Evolutionary conservation across 768 basidiomycete genomes (phyloP), one percentile per base, ranked within the genome.

Genomic region (Chalciporus chontae): DNA sequence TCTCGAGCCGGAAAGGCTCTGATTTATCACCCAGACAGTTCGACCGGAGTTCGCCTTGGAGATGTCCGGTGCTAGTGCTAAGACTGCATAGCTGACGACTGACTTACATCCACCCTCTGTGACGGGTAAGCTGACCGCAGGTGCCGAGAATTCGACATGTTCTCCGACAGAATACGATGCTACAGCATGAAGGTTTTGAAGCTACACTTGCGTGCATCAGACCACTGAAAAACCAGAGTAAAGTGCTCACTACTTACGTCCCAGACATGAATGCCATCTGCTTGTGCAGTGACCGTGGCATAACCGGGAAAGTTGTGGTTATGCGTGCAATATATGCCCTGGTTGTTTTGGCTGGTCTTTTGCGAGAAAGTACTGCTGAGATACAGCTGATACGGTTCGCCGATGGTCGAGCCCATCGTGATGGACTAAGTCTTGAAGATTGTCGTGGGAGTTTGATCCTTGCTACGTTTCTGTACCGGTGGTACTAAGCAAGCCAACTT

Each of bases 261-360:
- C 50, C 87, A 66, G 40, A 91, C 63, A 67, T 90, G 87, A 34
- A 90, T 71, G 26, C 89, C 89, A 48, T 91, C 87, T 54, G 76
- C 78, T 52, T 89, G 86, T 11, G 76, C 83, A 13, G 85, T 77
- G 47, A 87, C 74, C 1, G 85, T 85, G 37, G 78, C 83, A 72
- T 77, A 77, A 23, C 81, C 78, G 34, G 85, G 81, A 38, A 66
- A 64, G 31, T 48, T 46, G 18, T 44, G 31, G 39, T 56, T 57
- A 45, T 60, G 32, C 11, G 55, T 45, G n/a, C 53, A 43, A 42
- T 50, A 68, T 38, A 64, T 8, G 0, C 61, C 53, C n/a, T 60
- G 48, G 50, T 31, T 3, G 21, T 18, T 7, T 8, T 5, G 0
- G 34, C 18, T n/a, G 38, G 5, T 2, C 23, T 40, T 59, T 32